Evolutionary conservation across 345 rosid species (phyloP), one percentile per base, ranked within the genome.

Genomic region (Citrus maxima): DNA sequence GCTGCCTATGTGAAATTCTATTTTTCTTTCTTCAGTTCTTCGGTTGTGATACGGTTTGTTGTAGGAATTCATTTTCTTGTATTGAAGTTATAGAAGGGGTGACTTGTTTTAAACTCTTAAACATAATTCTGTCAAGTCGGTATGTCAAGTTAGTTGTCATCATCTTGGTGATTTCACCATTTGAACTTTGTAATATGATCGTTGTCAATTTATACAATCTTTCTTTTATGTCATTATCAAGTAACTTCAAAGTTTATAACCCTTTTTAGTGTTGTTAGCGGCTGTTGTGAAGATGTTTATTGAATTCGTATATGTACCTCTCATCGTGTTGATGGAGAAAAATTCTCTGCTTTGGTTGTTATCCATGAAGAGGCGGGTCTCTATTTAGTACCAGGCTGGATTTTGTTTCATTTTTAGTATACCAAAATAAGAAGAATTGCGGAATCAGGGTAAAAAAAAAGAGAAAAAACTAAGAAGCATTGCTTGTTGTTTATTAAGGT

Each of bases 101-200:
- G n/a, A 13, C 73, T 49, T 73, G 58, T 19, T 12, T 55, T 12
- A 35, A 70, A 75, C 80, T 32, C 28, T 10, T n/a, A 4, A 75
- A 54, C 51, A 35, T 34, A 49, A 60, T 51, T 67, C 70, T 35
- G 61, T 74, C 74, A 66, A 35, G 74, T n/a, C 42, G 0, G 56
- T 1, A 51, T 4, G 56, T 51, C 56, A 54, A 18, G 72, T 49
- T 37, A 73, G 42, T 54, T 68, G 80, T 89, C 90, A 88, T 85
- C 92, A 37, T 70, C 89, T 88, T 81, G 90, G 88, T 89, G 92
- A 88, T 84, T 67, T 70, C 58, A 65, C 60, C 72, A 28, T 25
- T 42, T 16, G 42, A 35, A 81, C 27, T 67, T 38, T 25, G 13
- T 77, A 16, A 67, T 56, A 9, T 76, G 55, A 76, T 67, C 46